These are phyloP conservation scores for Botryotinia narcissicola DNA, from an alignment of 2,329 filamentous ascomycete genomes.

Conservation along the genomic window DNA sequence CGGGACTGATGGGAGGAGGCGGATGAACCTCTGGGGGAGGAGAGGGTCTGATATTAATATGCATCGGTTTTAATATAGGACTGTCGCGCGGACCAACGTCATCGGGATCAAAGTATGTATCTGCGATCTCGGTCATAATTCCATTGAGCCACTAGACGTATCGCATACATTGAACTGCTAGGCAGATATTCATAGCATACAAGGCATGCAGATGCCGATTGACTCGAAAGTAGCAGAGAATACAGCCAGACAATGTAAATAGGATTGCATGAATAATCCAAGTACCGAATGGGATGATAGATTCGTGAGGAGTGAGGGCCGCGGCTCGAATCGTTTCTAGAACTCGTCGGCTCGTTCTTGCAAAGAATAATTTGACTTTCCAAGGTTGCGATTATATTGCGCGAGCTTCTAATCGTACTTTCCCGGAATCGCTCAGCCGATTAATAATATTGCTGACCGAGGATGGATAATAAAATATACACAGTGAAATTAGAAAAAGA, in stretches of 20 bases:
- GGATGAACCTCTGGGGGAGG: slow-evolving; percentile 50
- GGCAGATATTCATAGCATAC: slow-evolving; percentile 29
- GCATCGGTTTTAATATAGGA: slow-evolving; percentile 43
- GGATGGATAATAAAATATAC: background rate
- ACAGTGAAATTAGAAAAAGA: background rate
- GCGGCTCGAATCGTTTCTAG: background rate
- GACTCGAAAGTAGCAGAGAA: background rate
- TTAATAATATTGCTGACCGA: background rate
- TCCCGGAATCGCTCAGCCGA: background rate
- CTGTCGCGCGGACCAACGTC: slow-evolving; percentile 46
- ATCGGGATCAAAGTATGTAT: slow-evolving; percentile 47
- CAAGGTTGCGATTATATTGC: background rate
- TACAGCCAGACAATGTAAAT: background rate
- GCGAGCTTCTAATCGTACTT: background rate
- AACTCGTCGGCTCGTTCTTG: background rate
- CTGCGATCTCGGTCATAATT: slow-evolving; percentile 19
- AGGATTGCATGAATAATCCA: slow-evolving; percentile 1
- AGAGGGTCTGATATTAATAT: slow-evolving; percentile 49
- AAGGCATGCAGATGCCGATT: slow-evolving; percentile 22
- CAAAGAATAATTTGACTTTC: background rate
- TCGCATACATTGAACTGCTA: slow-evolving; percentile 16
- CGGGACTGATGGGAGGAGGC: slow-evolving; percentile 46
- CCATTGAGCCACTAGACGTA: slow-evolving; percentile 19
- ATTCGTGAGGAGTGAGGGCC: background rate
- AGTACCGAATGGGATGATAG: background rate